Evolutionary conservation across 2,329 filamentous ascomycete genomes (phyloP), one percentile per base, ranked within the genome.

Genomic region (Calonectria montana): DNA sequence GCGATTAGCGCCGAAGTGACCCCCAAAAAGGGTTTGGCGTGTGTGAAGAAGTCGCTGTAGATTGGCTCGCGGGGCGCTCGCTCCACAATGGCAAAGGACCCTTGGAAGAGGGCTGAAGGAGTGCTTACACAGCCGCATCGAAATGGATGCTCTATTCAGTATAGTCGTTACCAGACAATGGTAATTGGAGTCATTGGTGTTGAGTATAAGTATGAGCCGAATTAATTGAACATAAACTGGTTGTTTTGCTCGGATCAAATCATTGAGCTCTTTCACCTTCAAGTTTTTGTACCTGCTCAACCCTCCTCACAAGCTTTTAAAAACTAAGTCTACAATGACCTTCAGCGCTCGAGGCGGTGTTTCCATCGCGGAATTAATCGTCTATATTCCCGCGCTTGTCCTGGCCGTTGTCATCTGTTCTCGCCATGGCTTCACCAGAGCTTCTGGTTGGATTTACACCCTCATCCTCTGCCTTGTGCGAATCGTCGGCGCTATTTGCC

Each of bases 391-490:
- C 1, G 62, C 78, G 21, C 78, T 88, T 18, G 47, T 79, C 63
- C 59, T 86, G 37, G 82, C 82, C 15, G 66, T 83, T 47, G 76
- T 84, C 37, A 82, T 88, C 13, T 78, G 79, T 25, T 72, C 81
- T 47, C 84, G 31, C 31, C 86, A 88, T 73, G 86, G 87, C 65
- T 84, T 87, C 73, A 75, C 80, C 4, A 83, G 82, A 50, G 85
- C 82, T 68, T 82, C 85, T 0, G 89, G 89, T 48, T 91, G 88
- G 86, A 75, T 88, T 15, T 90, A 87, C 77, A 83, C 91, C 8
- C 76, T 88, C 31, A 35, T 35, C 31, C 31, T 35, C 31, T 35
- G 31, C 31, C 31, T 89, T 7, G 80, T 86, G 15, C 87, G 90
- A 45, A 83, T 91, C 55, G 76, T 88, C 23, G 89, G 89, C 45